These are phyloP conservation scores for Penicillium sp. DNA, from an alignment of 2,329 filamentous ascomycete genomes.

Conservation along the genomic window DNA sequence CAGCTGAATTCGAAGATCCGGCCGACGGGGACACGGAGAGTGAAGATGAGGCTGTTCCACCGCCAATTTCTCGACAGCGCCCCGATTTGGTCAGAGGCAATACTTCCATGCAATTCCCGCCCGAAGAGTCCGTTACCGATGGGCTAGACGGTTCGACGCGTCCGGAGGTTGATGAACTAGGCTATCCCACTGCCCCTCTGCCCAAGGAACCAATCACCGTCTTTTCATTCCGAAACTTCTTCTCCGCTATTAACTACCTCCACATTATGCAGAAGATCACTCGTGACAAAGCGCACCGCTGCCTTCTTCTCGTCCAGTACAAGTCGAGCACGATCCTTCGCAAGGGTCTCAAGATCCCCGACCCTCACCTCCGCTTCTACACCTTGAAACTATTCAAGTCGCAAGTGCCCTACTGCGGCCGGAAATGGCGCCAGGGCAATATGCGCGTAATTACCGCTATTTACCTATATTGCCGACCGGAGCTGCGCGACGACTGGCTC, in stretches of 20 bases:
- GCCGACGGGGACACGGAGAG: slow-evolving; percentile 37
- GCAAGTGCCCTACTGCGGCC: slow-evolving; percentile 94
- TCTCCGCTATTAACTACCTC: slow-evolving; percentile 89
- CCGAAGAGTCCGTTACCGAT: slow-evolving; percentile 24
- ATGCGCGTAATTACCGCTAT: slow-evolving; percentile 99
- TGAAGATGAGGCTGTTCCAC: slow-evolving; percentile 74
- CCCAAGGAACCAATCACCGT: slow-evolving; percentile 71
- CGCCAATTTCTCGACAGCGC: slow-evolving; percentile 66
- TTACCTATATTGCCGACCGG: slow-evolving; percentile 87
- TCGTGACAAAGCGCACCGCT: slow-evolving; percentile 90
- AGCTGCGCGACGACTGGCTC: slow-evolving; percentile 92
- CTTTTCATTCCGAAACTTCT: slow-evolving; percentile 92
- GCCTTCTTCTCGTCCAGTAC: slow-evolving; percentile 89
- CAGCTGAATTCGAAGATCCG: slow-evolving; percentile 33
- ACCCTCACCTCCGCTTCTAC: slow-evolving; percentile 81
- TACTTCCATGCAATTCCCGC: slow-evolving; percentile 25
- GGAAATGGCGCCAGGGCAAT: slow-evolving; percentile 96
- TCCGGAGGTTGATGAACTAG: slow-evolving; percentile 76
- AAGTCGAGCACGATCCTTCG: slow-evolving; percentile 89
- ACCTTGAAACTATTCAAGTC: slow-evolving; percentile 98
- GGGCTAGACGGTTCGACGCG: slow-evolving; percentile 32
- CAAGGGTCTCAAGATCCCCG: slow-evolving; percentile 85
- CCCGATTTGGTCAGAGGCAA: slow-evolving; percentile 29
- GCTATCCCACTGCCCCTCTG: slow-evolving; percentile 66
- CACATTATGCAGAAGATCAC: slow-evolving; percentile 97